Evolutionary conservation across 106 monocot genomes (phyloP), one percentile per base, ranked within the genome.

Genomic region (Amphibolis antarctica): DNA sequence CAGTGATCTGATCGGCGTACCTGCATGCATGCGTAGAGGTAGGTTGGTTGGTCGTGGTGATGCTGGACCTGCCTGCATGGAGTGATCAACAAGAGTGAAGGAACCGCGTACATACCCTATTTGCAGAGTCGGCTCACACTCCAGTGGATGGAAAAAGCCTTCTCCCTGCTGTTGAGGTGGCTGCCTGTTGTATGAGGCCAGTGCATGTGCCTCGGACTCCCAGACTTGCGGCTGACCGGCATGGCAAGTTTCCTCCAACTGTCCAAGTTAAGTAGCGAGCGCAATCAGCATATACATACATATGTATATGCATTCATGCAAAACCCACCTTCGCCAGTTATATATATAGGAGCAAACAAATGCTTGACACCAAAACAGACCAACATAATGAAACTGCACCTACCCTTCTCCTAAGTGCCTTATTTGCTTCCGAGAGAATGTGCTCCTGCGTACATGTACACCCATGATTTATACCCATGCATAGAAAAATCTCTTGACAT

Each of bases 371-470:
- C n/a, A n/a, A n/a, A n/a, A n/a, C n/a, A n/a, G n/a, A n/a, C n/a
- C n/a, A n/a, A n/a, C n/a, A n/a, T n/a, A n/a, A 49, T 13, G 48
- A 49, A 12, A 49, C 1, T 60, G n/a, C 29, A 5, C 42, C 6
- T 55, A 67, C 67, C 67, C 55, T 67, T 67, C 55, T 55, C 26
- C 55, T 67, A 6, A 67, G 55, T 1, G 55, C 36, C 53, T 67
- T 67, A 28, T 73, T 73, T 10, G 73, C 57, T 28, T 73, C 73
- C 29, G 48, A 66, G 19, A 73, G 65, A 58, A 73, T 22, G 15
- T 73, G 66, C 30, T 73, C 73, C 73, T 73, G 72, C 43, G n/a
- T n/a, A 65, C 5, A 36, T 14, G 19, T 28, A 53, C 27, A n/a
- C n/a, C n/a, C n/a, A 49, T 12, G 23, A 64, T 29, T 60, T 17